Conservation (phyloP, 805 yeast genomes). For the Maudiozyma bulderi region DNA sequence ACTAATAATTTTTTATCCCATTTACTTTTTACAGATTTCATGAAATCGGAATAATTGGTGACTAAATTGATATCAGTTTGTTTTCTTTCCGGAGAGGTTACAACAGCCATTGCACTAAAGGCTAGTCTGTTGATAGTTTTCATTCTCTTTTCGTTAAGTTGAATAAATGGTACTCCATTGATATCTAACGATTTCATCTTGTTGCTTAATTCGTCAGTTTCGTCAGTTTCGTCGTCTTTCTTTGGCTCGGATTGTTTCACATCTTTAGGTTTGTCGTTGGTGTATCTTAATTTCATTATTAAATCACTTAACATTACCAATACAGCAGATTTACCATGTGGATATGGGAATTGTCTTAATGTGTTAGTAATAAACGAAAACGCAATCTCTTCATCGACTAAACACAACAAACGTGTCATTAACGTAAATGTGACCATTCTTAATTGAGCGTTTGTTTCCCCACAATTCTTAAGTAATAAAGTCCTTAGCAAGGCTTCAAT, state of each 20-base stretch:
- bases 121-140: conserved; percentile 30
- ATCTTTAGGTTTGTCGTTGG: neutral
- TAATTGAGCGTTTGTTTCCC: conserved; percentile 29
- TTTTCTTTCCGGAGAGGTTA: conserved; percentile 13
- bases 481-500: conserved; percentile 34
- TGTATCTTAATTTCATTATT: conserved; percentile 30
- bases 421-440: conserved; percentile 46
- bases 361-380: conserved; percentile 58
- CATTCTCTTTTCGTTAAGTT: conserved; percentile 33
- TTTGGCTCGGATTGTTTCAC: neutral
- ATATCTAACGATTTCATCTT: conserved; percentile 3
- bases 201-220: neutral
- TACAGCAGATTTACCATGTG: conserved; percentile 47
- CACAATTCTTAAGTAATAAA: conserved; percentile 31
- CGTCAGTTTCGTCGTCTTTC: neutral
- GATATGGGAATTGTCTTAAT: conserved; percentile 56
- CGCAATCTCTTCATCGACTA: conserved; percentile 45
- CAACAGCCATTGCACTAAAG: conserved; percentile 11
- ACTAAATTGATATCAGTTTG: conserved; percentile 24
- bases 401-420: conserved; percentile 51
- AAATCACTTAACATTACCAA: conserved; percentile 65
- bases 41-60: conserved; percentile 49
- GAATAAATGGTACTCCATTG: conserved; percentile 29
- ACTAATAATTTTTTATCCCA: conserved; percentile 24
- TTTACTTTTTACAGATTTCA: conserved; percentile 29